phyloP scores from a whole-genome alignment of 768 basidiomycete species.

The Mycena chlorophos region DNA sequence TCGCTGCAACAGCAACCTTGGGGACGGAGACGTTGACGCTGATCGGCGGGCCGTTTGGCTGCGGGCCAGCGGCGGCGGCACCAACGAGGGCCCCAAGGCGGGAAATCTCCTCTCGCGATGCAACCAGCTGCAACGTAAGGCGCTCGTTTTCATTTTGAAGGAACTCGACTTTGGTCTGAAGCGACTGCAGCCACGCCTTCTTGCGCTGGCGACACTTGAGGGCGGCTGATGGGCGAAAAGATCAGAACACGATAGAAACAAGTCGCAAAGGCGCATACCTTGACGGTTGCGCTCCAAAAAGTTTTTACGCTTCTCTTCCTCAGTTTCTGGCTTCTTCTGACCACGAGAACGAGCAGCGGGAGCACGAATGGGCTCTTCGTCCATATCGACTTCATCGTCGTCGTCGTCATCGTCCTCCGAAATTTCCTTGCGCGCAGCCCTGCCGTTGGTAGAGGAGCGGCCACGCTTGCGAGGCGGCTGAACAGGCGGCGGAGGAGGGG shows the following conservation, averaged over 20 bases:
- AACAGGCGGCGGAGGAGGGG: conserved; percentile 30
- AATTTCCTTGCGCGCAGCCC: conserved; percentile 32
- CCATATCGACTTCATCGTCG: conserved; percentile 23
- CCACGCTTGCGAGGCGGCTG: conserved; percentile 41
- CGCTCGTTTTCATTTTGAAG: conserved; percentile 94
- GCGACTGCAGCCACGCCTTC: conserved; percentile 92
- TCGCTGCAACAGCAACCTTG: conserved; percentile 7
- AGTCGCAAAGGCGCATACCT: conserved; percentile 52
- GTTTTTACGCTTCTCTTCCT: conserved; percentile 96
- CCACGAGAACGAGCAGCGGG: conserved; percentile 26
- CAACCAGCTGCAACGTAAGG: conserved; percentile 80
- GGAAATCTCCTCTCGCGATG: conserved; percentile 89
- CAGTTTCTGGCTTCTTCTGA: conserved; percentile 85
- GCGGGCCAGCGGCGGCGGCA: conserved; percentile 53
- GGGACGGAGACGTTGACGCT: conserved; percentile 17
- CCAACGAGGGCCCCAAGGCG: conserved; percentile 76
- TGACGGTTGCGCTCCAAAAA: conserved; percentile 97
- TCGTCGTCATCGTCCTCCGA: conserved; percentile 42
- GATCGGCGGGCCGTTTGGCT: conserved; percentile 15
- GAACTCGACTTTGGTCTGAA: conserved; percentile 93
- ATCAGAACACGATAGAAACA: conserved; percentile 9
- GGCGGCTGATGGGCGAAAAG: conserved; percentile 67
- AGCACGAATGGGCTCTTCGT: conserved; percentile 8
- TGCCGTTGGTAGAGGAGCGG: conserved; percentile 32
- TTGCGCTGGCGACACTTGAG: conserved; percentile 99